Evolutionary conservation across 2,329 filamentous ascomycete genomes (phyloP).

Genomic region (Septoria linicola): DNA sequence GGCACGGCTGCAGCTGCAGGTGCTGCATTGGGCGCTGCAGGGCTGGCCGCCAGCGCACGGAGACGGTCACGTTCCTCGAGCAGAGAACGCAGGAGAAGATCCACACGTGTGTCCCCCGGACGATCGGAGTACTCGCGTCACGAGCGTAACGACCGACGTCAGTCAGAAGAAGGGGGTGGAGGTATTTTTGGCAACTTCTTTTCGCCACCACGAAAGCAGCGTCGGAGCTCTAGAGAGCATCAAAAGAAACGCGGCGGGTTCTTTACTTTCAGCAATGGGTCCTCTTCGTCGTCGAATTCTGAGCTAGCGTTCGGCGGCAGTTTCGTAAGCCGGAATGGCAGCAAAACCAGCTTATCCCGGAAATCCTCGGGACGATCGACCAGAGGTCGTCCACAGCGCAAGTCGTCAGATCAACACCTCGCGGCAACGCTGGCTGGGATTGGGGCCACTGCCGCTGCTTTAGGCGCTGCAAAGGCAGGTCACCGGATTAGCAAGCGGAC

Average conservation of each 20-base stretch:
- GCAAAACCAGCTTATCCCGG: conserved; percentile 21
- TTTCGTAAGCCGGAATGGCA: conserved; percentile 24
- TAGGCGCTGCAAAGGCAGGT: conserved; percentile 45
- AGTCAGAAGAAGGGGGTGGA: conserved; percentile 23
- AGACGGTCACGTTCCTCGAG: conserved; percentile 26
- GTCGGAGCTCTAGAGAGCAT: conserved; percentile 24
- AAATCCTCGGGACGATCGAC: conserved; percentile 26
- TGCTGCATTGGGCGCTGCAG: conserved; percentile 30
- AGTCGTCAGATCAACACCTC: conserved; percentile 47
- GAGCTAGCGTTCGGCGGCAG: conserved; percentile 49
- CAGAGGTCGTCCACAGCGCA: conserved; percentile 32
- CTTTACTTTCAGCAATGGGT: conserved; percentile 51
- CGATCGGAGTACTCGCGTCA: conserved; percentile 19
- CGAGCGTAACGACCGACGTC: conserved; percentile 18
- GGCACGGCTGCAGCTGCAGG: conserved; percentile 28
- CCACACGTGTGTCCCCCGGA: conserved; percentile 8
- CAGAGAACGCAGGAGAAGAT: conserved; percentile 23
- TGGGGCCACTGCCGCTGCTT: conserved; percentile 50
- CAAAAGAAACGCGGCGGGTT: conserved; percentile 46
- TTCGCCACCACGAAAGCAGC: conserved; percentile 31
- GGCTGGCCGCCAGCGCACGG: conserved; percentile 23
- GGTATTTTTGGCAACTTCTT: conserved; percentile 35
- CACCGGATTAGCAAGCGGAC: conserved; percentile 30
- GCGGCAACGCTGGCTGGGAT: conserved; percentile 49
- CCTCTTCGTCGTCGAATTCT: conserved; percentile 47